Evolutionary conservation across 2,329 filamentous ascomycete species (phyloP), one percentile per base, ranked within the genome.

Genomic region (Colletotrichum caudatum): DNA sequence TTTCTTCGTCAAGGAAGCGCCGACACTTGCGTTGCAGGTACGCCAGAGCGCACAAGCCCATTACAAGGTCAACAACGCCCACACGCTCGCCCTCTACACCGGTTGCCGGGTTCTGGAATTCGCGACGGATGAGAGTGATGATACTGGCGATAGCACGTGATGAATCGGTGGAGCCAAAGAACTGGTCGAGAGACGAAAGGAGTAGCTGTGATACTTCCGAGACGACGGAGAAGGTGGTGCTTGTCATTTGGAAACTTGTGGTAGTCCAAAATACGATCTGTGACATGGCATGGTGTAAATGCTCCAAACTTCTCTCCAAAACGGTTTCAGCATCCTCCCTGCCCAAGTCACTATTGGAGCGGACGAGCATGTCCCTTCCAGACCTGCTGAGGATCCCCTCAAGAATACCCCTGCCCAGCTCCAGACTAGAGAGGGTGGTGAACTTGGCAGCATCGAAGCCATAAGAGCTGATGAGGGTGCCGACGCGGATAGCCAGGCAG

Each of bases 161-260:
- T 2, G 90, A 91, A 77, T 92, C 90, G n/a, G 90, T 92, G 2
- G 89, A 90, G 18, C 90, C 90, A 37, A 92, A 87, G 50, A 92
- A 86, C 73, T 90, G 87, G 76, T 92, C 90, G 29, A 92, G 81
- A 0, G 87, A 86, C 3, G 85, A 85, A 11, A 92, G 81, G 0
- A 90, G 80, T 41, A 90, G 80, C 71, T 90, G 88, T 0, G 89
- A 89, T 7, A 88, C 78, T 62, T 90, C 86, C 9, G 88, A 89
- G 6, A 84, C 85, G 18, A 85, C 83, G 23, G 85, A 85, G 20
- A 90, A 79, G 5, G 88, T 85, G 1, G 88, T 86, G 12, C 84
- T 84, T 1, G 88, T 89, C 12, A 91, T 76, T 57, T 89, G 83
- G 74, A 91, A 91, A 58, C 89, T 85, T 2, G 89, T 86, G 2